Base-by-base conservation (phyloP, 2,329 filamentous ascomycete species). In the Zymoseptoria ardabiliae region DNA sequence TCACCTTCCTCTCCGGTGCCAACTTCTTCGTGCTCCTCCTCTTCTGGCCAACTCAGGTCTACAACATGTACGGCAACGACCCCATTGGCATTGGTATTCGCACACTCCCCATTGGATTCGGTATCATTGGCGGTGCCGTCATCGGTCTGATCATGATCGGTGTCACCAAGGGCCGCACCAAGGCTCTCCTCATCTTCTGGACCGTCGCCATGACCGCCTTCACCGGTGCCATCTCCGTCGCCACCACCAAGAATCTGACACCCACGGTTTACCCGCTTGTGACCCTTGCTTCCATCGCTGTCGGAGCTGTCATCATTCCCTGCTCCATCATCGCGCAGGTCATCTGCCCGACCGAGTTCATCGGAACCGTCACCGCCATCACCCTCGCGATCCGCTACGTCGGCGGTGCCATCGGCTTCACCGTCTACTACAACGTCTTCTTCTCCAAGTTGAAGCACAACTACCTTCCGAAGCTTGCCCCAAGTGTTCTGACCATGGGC, bases 341-440 rank as follows among this genome's bases (percentile, higher is more conserved):
- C 63, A 83, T 87, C 63, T 87, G 84, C 61, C 85, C 86, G 0
- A 82, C 85, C 66, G 85, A 89, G 58, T 77, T 88, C 10, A 88
- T 90, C 63, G 86, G 84, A 5, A 88, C 86, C 5, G 79, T 88
- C 56, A 83, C 85, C 1, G 85, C 86, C 7, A 77, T 89, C 25
- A 88, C 86, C 0, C 80, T 89, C 54, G 81, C 84, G 21, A 83
- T 89, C 65, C 85, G 86, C 52, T 84, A 87, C 63, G 79, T 89
- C 49, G 86, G 86, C 53, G 85, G 86, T 41, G 80, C 82, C 13
- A 81, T 89, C 60, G 85, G 69, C 21, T 72, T 70, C 60, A 63
- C 63, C 7, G 67, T 75, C 13, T 77, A 75, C 67, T 86, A 78
- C 73, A 82, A 83, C 64, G 75, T 83, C n/a, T 81, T 82, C 61